Percentiles rank a stretch among this genome's conserved stretches.
phyloP scores from a whole-genome alignment of 2,329 filamentous ascomycete species.

The Fusarium clavum region DNA sequence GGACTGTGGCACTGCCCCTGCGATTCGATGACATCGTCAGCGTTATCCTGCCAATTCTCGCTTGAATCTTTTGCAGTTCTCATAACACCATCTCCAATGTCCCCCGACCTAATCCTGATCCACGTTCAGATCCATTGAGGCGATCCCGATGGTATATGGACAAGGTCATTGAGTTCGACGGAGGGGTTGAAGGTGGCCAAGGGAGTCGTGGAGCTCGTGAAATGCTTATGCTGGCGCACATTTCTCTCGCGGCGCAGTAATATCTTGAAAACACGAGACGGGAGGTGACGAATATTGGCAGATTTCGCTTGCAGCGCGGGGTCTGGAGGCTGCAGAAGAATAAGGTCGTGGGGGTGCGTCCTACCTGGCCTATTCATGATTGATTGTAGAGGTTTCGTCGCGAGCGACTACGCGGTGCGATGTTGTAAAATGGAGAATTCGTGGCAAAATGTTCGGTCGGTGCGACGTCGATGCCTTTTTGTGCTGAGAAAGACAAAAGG shows the following conservation, averaged over 20 bases:
- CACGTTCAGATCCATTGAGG: conserved; percentile 29
- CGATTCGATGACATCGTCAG: conserved; percentile 46
- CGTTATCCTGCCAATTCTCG: conserved; percentile 37
- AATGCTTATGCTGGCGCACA: conserved; percentile 30
- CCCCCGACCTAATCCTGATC: conserved; percentile 1
- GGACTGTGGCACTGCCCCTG: conserved; percentile 71
- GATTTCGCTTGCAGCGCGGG: conserved; percentile 43
- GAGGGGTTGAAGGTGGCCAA: conserved; percentile 36
- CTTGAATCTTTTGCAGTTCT: conserved; percentile 20
- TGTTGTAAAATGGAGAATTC: conserved; percentile 29
- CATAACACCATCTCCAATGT: conserved; percentile 9
- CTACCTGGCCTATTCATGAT: conserved; percentile 73
- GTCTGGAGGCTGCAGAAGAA: conserved; percentile 44
- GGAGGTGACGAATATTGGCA: conserved; percentile 32
- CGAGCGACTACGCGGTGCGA: conserved; percentile 30
- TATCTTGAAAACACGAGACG: conserved; percentile 32
- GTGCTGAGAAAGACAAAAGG: conserved; percentile 42
- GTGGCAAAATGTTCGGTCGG: conserved; percentile 29
- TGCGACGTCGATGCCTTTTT: conserved; percentile 37
- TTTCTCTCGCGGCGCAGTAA: conserved; percentile 9
- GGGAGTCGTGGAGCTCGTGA: conserved; percentile 24
- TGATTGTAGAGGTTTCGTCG: conserved; percentile 53
- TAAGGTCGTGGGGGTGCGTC: conserved; percentile 48
- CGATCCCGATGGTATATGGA: conserved; percentile 30
- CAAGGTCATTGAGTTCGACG: conserved; percentile 20